phyloP scores from a whole-genome alignment of 2,329 filamentous ascomycete genomes.

The Zopfia rhizophila region DNA sequence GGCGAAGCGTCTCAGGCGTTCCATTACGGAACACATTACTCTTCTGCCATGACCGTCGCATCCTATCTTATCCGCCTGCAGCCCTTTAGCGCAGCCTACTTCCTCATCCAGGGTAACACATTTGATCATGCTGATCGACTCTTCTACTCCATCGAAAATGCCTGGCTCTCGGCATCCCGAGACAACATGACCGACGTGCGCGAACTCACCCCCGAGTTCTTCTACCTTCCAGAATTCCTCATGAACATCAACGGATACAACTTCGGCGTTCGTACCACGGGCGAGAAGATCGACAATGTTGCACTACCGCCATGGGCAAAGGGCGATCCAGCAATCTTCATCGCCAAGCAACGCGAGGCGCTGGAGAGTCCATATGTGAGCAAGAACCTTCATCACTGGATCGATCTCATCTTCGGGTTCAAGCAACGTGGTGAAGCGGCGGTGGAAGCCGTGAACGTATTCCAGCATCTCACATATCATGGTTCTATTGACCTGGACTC shows the following conservation, averaged over 20 bases:
- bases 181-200: slow-evolving; percentile 94
- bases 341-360: slow-evolving; percentile 94
- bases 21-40: slow-evolving; percentile 98
- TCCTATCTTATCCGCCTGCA: slow-evolving; percentile 95
- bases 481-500: slow-evolving; percentile 92
- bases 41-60: slow-evolving; percentile 97
- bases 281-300: slow-evolving; percentile 83
- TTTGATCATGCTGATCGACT: slow-evolving; percentile 97
- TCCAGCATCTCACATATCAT: slow-evolving; percentile 94
- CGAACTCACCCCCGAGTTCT: slow-evolving; percentile 96
- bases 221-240: slow-evolving; percentile 93
- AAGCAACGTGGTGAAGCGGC: slow-evolving; percentile 95
- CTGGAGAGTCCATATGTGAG: slow-evolving; percentile 94
- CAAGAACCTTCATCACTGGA: slow-evolving; percentile 90
- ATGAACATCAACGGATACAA: slow-evolving; percentile 95
- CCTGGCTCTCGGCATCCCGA: slow-evolving; percentile 89
- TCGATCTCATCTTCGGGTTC: slow-evolving; percentile 92
- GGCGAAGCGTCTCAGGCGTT: slow-evolving; percentile 82
- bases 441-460: slow-evolving; percentile 91
- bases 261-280: slow-evolving; percentile 87
- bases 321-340: slow-evolving; percentile 93
- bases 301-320: slow-evolving; percentile 96
- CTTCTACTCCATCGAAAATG: slow-evolving; percentile 91
- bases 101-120: slow-evolving; percentile 91
- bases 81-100: slow-evolving; percentile 94